A percentile compares a stretch with the other conserved stretches of the same genome.
Conservation (phyloP, 2,329 filamentous ascomycete species). For the Pyrenophora seminiperda region DNA sequence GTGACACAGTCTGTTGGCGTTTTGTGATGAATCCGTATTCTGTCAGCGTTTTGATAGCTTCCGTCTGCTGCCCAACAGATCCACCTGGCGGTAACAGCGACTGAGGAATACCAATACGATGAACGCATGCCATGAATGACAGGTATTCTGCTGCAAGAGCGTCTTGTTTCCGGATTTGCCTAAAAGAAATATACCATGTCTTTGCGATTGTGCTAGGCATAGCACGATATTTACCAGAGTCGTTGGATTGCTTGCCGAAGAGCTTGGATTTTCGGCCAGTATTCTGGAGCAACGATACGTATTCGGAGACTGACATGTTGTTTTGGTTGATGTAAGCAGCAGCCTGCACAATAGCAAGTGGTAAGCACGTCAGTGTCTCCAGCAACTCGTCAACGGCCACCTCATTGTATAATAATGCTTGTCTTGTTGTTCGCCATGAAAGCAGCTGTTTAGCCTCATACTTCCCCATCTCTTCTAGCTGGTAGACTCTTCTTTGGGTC, state of each 20-base stretch:
- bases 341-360: slow-evolving; percentile 19
- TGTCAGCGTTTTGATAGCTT: slow-evolving; percentile 42
- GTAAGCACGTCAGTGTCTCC: slow-evolving; percentile 25
- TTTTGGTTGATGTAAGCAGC: slow-evolving; percentile 34
- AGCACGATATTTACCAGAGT: slow-evolving; percentile 35
- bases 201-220: slow-evolving; percentile 43
- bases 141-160: slow-evolving; percentile 45
- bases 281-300: slow-evolving; percentile 25
- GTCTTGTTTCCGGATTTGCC: slow-evolving; percentile 40
- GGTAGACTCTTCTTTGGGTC: slow-evolving; percentile 22
- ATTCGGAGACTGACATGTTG: slow-evolving; percentile 16
- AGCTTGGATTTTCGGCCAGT: slow-evolving; percentile 35
- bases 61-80: slow-evolving; percentile 25
- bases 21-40: slow-evolving; percentile 42
- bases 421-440: slow-evolving; percentile 8
- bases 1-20: slow-evolving; percentile 7
- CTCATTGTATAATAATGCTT: slow-evolving; percentile 16
- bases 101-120: slow-evolving; percentile 40
- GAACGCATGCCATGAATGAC: slow-evolving; percentile 45
- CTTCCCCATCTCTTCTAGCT: slow-evolving; percentile 26
- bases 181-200: slow-evolving; percentile 49
- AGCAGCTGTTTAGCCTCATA: slow-evolving; percentile 16
- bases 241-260: slow-evolving; percentile 41
- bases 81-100: slow-evolving; percentile 37
- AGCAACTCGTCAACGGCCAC: slow-evolving; percentile 33